phyloP scores from a whole-genome alignment of 305 asterid species.

The Coffea humblotiana region DNA sequence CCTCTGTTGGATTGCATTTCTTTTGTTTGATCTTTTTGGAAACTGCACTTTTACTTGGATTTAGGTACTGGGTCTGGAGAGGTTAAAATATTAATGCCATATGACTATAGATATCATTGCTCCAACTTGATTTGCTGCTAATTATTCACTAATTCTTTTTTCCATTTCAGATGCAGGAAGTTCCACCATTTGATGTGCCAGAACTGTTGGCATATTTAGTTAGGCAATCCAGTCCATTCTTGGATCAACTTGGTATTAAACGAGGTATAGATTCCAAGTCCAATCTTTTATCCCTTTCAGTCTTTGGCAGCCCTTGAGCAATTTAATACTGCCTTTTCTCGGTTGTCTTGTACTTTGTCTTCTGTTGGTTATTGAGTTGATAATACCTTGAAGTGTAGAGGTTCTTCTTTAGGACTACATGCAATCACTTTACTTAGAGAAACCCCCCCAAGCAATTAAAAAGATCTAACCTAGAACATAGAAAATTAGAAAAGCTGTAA shows the following conservation, averaged over 20 bases:
- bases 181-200: slow-evolving; percentile 87
- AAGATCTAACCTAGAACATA: background rate
- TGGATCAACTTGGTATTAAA: slow-evolving; percentile 88
- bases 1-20: background rate
- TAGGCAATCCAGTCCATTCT: slow-evolving; percentile 90
- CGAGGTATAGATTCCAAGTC: slow-evolving; percentile 50
- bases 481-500: background rate
- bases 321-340: background rate
- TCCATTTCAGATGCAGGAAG: slow-evolving; percentile 54
- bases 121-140: background rate
- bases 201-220: slow-evolving; percentile 88
- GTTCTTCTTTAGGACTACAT: background rate
- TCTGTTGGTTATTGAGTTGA: slow-evolving; percentile 1
- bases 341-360: background rate
- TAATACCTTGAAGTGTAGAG: background rate
- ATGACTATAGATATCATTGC: background rate
- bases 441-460: background rate
- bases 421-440: background rate
- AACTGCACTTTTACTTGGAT: background rate
- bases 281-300: slow-evolving; percentile 12
- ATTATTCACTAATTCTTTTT: slow-evolving; percentile 17
- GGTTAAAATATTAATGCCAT: background rate
- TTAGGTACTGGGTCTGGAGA: background rate
- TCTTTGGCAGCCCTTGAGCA: background rate
- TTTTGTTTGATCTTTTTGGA: background rate